Percentiles rank a stretch among this genome's conserved stretches.
phyloP scores from a whole-genome alignment of 164 flowering plant species.

The Piper betle region DNA sequence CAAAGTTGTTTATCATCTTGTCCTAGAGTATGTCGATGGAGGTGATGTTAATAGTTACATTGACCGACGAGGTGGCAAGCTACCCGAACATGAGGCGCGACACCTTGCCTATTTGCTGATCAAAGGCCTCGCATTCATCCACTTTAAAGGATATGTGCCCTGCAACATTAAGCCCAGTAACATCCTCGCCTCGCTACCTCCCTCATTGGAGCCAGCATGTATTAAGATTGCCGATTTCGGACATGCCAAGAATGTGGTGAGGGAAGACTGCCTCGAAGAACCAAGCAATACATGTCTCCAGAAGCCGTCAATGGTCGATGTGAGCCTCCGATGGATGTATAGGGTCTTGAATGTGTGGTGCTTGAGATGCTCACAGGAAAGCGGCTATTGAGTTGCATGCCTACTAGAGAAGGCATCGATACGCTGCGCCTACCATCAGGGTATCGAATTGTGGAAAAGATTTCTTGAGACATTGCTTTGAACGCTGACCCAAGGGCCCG shows the following conservation, averaged over 20 bases:
- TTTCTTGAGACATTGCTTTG: no score
- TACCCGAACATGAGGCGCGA: constrained; percentile 32
- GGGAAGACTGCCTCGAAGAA: constrained; percentile 40
- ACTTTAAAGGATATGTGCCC: constrained; percentile 53
- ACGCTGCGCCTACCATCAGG: no score
- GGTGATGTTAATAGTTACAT: constrained; percentile 38
- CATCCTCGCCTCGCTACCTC: constrained; percentile 23
- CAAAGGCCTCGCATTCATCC: constrained; percentile 31
- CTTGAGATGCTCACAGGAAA: constrained; percentile 64
- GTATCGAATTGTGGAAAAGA: no score
- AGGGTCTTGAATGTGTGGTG: constrained; percentile 79
- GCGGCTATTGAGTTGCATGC: constrained; percentile 1
- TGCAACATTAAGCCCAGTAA: constrained; percentile 68
- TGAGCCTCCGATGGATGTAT: constrained; percentile 54
- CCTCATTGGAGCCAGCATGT: not conserved
- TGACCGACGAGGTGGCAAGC: constrained; percentile 14
- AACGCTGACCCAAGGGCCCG: no score
- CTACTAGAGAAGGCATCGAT: no score
- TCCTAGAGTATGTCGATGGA: constrained; percentile 46
- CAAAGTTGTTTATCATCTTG: constrained; percentile 33
- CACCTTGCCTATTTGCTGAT: constrained; percentile 30
- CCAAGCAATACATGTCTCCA: constrained; percentile 75
- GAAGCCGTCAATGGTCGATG: constrained; percentile 36
- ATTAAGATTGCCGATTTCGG: constrained; percentile 77
- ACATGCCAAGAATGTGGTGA: constrained; percentile 37